phyloP scores from a whole-genome alignment of 768 basidiomycete species.

The Dioszegia crocea region DNA sequence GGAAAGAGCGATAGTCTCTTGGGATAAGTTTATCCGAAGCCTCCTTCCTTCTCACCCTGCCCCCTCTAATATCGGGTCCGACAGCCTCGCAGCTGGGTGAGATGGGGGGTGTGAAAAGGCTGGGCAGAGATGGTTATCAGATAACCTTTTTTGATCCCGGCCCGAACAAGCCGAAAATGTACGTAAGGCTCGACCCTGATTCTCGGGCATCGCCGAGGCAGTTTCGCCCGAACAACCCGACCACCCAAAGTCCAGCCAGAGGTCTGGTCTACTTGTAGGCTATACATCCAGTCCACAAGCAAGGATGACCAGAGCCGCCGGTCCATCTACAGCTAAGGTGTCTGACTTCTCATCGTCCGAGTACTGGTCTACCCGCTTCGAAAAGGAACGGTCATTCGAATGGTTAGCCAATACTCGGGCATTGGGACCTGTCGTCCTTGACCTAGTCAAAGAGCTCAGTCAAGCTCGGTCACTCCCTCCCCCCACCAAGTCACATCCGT shows the following conservation, averaged over 20 bases:
- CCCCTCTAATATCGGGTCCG: too few relatives aligned
- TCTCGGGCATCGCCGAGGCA: neutral
- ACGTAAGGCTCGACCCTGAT: neutral
- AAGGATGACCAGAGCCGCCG: too few relatives aligned
- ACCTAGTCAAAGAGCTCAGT: conserved; percentile 3
- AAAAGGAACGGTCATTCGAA: conserved; percentile 29
- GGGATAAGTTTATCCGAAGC: too few relatives aligned
- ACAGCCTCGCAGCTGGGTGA: too few relatives aligned
- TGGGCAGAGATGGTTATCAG: neutral
- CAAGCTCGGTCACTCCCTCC: neutral
- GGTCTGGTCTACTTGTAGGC: too few relatives aligned
- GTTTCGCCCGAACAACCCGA: neutral
- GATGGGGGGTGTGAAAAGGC: too few relatives aligned
- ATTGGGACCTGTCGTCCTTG: conserved; percentile 21
- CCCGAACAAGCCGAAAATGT: neutral
- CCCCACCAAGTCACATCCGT: neutral
- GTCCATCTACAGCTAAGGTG: too few relatives aligned
- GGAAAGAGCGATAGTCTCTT: too few relatives aligned
- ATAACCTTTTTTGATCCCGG: neutral
- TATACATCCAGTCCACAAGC: too few relatives aligned
- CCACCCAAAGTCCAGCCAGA: neutral
- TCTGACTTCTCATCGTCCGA: conserved; percentile 33
- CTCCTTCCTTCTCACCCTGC: too few relatives aligned
- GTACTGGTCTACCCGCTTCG: conserved; percentile 38
- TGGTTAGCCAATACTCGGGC: conserved; percentile 20